A percentile compares a stretch with the other conserved stretches of the same genome.
Conservation (phyloP, 2,329 filamentous ascomycete genomes). For the Cytospora piceicola region DNA sequence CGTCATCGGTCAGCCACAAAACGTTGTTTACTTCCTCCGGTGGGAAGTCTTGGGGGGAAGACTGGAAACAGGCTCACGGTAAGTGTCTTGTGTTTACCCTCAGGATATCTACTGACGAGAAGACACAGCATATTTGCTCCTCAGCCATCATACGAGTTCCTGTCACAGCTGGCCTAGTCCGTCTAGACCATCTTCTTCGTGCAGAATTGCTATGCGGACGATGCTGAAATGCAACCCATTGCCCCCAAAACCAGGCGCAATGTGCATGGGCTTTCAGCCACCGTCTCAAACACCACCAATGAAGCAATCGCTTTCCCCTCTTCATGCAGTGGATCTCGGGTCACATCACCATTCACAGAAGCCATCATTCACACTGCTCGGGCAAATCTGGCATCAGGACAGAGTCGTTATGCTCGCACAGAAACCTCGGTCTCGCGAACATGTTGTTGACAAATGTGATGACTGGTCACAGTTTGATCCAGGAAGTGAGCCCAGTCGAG, state of each 20-base stretch:
- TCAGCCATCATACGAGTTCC: background rate
- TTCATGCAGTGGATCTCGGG: background rate
- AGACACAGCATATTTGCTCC: background rate
- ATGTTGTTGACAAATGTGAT: background rate
- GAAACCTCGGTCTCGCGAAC: background rate
- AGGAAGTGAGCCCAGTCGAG: background rate
- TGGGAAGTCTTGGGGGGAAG: background rate
- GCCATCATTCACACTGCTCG: background rate
- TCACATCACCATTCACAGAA: background rate
- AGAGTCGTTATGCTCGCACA: background rate
- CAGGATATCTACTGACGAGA: background rate
- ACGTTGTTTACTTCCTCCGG: background rate
- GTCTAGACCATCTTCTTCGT: background rate
- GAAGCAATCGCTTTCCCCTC: background rate
- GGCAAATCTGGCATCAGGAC: background rate
- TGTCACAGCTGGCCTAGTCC: background rate
- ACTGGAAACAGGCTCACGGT: background rate
- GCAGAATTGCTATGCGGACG: background rate
- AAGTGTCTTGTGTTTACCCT: background rate
- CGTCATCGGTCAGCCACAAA: background rate
- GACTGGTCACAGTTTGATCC: too few species aligned
- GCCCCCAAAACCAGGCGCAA: background rate
- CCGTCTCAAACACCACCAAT: background rate
- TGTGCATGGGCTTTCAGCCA: background rate
- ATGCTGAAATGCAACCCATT: background rate